Percentiles rank a stretch among this genome's conserved stretches.
These are phyloP conservation scores for Yueomyces sp. DNA, from an alignment of 805 yeast genomes.

Conservation along the genomic window DNA sequence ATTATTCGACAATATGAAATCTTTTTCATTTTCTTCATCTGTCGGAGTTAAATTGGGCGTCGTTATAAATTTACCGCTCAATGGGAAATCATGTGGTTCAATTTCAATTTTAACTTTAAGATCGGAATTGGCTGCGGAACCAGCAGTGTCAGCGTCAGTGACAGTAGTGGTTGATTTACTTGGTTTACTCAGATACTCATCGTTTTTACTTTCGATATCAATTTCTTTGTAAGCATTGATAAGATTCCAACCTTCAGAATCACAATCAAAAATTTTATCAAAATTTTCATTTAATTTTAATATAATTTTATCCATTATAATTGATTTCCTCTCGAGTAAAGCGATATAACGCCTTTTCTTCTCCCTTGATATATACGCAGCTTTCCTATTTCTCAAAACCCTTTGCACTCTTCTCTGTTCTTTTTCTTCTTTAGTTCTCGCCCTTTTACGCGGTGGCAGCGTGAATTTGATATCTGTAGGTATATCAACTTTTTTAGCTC, in stretches of 20 bases:
- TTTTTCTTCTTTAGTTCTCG: constrained; percentile 91
- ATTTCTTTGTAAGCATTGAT: neutral
- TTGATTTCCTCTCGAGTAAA: constrained; percentile 45
- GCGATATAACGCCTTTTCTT: constrained; percentile 90
- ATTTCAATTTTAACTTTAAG: too few relatives aligned
- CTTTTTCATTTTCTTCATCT: too few relatives aligned
- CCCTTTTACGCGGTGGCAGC: constrained; percentile 90
- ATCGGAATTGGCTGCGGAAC: too few relatives aligned
- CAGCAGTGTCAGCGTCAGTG: too few relatives aligned
- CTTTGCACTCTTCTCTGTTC: constrained; percentile 92
- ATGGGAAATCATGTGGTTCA: too few relatives aligned
- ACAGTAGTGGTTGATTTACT: too few relatives aligned
- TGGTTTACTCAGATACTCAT: too few relatives aligned
- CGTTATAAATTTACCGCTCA: too few relatives aligned
- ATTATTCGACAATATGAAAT: too few relatives aligned
- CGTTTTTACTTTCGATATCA: too few relatives aligned
- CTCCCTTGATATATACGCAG: constrained; percentile 97
- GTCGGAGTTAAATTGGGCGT: too few relatives aligned
- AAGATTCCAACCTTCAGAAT: neutral
- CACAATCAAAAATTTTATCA: constrained; percentile 1
- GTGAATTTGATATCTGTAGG: constrained; percentile 31
- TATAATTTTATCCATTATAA: constrained; percentile 18
- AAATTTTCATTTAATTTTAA: constrained; percentile 8
- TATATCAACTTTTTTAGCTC: constrained; percentile 7
- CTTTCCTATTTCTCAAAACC: constrained; percentile 83